Evolutionary conservation across 805 yeast species (phyloP), one percentile per base, ranked within the genome.

Genomic region (Metschnikowia koreensis): DNA sequence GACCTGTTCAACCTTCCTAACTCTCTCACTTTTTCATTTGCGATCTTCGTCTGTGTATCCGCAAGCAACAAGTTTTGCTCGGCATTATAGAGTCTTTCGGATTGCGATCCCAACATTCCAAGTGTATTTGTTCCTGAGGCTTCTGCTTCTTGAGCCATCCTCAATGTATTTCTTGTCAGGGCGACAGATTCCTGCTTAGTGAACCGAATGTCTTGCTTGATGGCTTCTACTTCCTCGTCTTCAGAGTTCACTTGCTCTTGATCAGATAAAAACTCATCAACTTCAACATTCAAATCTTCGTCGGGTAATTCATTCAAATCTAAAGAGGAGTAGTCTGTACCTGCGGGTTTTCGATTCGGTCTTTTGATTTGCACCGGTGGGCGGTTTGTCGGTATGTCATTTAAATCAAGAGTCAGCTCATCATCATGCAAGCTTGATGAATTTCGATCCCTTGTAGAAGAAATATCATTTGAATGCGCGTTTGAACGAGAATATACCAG

Each of bases 81-180:
- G 17, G 92, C 84, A 62, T 82, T 83, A 66, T 86, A 88, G 56
- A 94, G 74, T 45, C 89, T 77, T 65, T 91, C 97, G 51, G 94
- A 84, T 68, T 94, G 98, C n/a, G 92, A 81, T 27, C 99, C 99
- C 45, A 94, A 77, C 82, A 89, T 82, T 29, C 97, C 97, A 56
- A 93, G 70, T 0, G 97, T 87, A 65, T 93, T 92, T 16, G 74
- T 67, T 13, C 72, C 79, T 12, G 73, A 66, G 5, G 77, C 77
- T 50, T 74, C 78, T 10, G 79, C 78, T 58, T 74, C 77, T 54
- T 74, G 76, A 2, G 78, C 79, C 78, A 74, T 74, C 52, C 74
- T 61, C 53, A 94, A 70, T 1, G 96, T 91, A 61, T 90, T 90
- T 63, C 96, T 81, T 0, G 97, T 87, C 38, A 92, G 83, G 13